Percentiles rank a stretch among this genome's conserved stretches.
Evolutionary conservation across 2,329 filamentous ascomycete species (phyloP).

Genomic region (Fusarium sublunatum): DNA sequence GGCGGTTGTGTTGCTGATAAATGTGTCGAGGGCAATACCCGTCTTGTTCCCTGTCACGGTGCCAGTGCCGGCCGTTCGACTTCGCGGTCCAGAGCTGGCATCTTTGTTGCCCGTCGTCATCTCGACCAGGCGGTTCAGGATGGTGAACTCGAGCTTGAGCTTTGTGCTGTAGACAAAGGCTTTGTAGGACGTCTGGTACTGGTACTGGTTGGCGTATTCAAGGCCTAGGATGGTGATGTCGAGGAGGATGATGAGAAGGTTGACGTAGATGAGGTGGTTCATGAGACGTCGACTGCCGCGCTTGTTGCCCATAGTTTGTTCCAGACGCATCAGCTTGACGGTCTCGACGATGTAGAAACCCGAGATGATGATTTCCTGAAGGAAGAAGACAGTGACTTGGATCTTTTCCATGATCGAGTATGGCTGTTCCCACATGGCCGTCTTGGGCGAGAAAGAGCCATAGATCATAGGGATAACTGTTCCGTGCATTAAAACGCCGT

Average conservation of each 20-base stretch:
- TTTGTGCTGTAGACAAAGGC: constrained; percentile 54
- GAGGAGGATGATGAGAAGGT: constrained; percentile 59
- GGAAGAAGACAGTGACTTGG: constrained; percentile 66
- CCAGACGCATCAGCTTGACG: constrained; percentile 59
- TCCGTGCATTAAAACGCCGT: constrained; percentile 64
- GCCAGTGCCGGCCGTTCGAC: constrained; percentile 24
- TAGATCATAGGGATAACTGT: constrained; percentile 66
- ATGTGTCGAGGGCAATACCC: constrained; percentile 39
- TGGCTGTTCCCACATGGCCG: constrained; percentile 33
- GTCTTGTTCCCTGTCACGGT: constrained; percentile 18
- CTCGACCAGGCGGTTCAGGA: constrained; percentile 54
- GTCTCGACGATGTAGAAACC: constrained; percentile 66
- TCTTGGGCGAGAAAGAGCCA: constrained; percentile 56
- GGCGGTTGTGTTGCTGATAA: constrained; percentile 21
- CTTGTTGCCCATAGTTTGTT: constrained; percentile 48
- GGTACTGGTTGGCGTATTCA: constrained; percentile 52
- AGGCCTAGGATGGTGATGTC: constrained; percentile 56
- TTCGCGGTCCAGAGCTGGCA: constrained; percentile 40
- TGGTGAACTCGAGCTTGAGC: constrained; percentile 55
- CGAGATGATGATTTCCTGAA: constrained; percentile 66
- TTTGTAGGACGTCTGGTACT: constrained; percentile 54
- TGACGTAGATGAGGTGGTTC: constrained; percentile 59
- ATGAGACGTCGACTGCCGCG: constrained; percentile 42
- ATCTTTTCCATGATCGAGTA: constrained; percentile 65
- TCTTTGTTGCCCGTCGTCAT: constrained; percentile 46